Percentiles rank a stretch among this genome's conserved stretches.
Evolutionary conservation across 495 filamentous ascomycete genomes (phyloP).

Genomic region (Neurospora tetrasperma): DNA sequence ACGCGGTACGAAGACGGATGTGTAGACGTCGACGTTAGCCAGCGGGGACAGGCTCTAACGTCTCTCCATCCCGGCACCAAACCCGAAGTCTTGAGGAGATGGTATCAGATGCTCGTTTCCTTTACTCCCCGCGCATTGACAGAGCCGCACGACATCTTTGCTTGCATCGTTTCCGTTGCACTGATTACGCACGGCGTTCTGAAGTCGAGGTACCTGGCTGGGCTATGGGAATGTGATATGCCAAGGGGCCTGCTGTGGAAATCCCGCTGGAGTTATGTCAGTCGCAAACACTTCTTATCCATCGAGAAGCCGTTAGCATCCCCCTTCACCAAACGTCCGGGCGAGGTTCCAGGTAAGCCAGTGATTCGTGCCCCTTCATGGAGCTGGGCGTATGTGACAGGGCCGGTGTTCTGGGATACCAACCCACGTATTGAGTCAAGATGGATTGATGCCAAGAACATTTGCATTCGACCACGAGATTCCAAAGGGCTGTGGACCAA

Average conservation of each 20-base stretch:
- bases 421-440: not conserved
- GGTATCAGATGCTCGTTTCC: not conserved
- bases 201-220: not conserved
- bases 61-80: not conserved
- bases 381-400: not conserved
- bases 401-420: not conserved
- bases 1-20: not conserved
- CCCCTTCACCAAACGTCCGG: not conserved
- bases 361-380: slow-evolving; percentile 1
- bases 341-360: not conserved
- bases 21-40: not conserved
- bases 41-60: not conserved
- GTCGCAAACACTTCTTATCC: not conserved
- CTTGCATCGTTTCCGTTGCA: not conserved
- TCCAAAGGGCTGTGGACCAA: not conserved
- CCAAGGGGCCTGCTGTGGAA: not conserved
- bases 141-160: slow-evolving; percentile 2
- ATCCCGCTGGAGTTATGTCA: not conserved
- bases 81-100: not conserved
- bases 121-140: slow-evolving; percentile 1
- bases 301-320: not conserved
- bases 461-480: not conserved
- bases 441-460: not conserved
- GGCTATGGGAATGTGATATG: not conserved
- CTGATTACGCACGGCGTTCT: not conserved